A percentile compares a stretch with the other conserved stretches of the same genome.
phyloP scores from a whole-genome alignment of 1,284 basidiomycete genomes.

The Baeospora myosura region DNA sequence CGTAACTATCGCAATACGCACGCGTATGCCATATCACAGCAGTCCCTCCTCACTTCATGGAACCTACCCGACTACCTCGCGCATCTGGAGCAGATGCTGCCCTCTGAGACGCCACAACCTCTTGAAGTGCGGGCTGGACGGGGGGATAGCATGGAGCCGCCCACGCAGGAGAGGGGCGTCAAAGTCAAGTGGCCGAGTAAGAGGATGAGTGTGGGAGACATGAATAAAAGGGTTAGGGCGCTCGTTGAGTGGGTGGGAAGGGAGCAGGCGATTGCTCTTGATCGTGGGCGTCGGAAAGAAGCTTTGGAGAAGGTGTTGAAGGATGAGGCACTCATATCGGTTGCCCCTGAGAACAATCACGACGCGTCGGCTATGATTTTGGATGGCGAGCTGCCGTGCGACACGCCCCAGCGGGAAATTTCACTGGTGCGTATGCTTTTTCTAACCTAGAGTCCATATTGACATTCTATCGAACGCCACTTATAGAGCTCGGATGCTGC shows the following conservation, averaged over 20 bases:
- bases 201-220: conserved; percentile 89
- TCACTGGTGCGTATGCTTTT: too few species aligned
- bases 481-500: conserved; percentile 15
- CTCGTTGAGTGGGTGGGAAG: conserved; percentile 90
- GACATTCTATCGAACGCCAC: not conserved
- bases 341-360: not conserved
- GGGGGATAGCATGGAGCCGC: conserved; percentile 43
- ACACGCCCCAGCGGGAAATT: not conserved
- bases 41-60: conserved; percentile 77
- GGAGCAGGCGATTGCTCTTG: conserved; percentile 71
- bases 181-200: conserved; percentile 93
- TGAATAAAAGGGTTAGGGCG: conserved; percentile 91
- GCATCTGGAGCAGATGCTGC: conserved; percentile 81
- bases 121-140: conserved; percentile 59
- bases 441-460: conserved; percentile 1
- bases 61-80: conserved; percentile 90
- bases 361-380: conserved; percentile 15
- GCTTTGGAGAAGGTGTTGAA: conserved; percentile 53
- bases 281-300: conserved; percentile 62
- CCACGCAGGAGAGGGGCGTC: conserved; percentile 76
- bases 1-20: conserved; percentile 69
- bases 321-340: conserved; percentile 23
- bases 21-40: conserved; percentile 69
- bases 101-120: conserved; percentile 65
- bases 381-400: conserved; percentile 10